phyloP scores from a whole-genome alignment of 495 filamentous ascomycete genomes.

The Penicillium psychrofluorescens region DNA sequence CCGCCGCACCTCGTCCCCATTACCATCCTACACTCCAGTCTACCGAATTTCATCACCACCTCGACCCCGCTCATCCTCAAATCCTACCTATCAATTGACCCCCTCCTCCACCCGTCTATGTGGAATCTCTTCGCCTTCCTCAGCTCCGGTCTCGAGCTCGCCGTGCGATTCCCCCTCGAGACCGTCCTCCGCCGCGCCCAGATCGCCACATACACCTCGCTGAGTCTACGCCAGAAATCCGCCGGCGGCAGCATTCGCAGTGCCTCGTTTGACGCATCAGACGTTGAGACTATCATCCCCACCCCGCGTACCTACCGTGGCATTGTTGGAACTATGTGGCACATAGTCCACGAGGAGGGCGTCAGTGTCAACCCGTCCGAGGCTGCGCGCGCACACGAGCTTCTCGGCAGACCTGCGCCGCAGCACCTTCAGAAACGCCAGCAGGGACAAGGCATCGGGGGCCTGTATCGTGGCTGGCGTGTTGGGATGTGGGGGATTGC shows the following conservation, averaged over 20 bases:
- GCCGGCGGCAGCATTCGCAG: constrained; percentile 30
- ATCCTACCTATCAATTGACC: constrained; percentile 70
- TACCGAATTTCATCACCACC: constrained; percentile 72
- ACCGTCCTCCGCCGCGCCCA: constrained; percentile 87
- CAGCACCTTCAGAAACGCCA: constrained; percentile 36
- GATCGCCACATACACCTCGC: constrained; percentile 53
- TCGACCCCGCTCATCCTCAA: constrained; percentile 77
- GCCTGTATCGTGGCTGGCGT: constrained; percentile 89
- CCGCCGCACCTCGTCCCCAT: constrained; percentile 64
- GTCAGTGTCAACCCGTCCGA: constrained; percentile 27
- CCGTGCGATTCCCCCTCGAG: constrained; percentile 80
- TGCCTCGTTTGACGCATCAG: constrained; percentile 35
- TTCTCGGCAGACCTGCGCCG: constrained; percentile 26
- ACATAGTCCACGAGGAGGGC: constrained; percentile 79
- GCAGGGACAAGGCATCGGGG: constrained; percentile 72
- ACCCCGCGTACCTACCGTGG: constrained; percentile 60
- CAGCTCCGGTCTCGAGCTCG: constrained; percentile 68
- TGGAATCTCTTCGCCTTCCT: constrained; percentile 76
- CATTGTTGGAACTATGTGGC: constrained; percentile 79
- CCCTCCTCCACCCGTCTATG: constrained; percentile 66
- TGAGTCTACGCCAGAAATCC: constrained; percentile 47
- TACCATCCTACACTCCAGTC: constrained; percentile 76
- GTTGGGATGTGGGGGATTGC: constrained; percentile 93
- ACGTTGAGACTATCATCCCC: constrained; percentile 66
- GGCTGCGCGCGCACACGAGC: constrained; percentile 26